These are phyloP conservation scores for Heliamphora exappendiculata DNA, from an alignment of 148 eudicot species.

Conservation along the genomic window DNA sequence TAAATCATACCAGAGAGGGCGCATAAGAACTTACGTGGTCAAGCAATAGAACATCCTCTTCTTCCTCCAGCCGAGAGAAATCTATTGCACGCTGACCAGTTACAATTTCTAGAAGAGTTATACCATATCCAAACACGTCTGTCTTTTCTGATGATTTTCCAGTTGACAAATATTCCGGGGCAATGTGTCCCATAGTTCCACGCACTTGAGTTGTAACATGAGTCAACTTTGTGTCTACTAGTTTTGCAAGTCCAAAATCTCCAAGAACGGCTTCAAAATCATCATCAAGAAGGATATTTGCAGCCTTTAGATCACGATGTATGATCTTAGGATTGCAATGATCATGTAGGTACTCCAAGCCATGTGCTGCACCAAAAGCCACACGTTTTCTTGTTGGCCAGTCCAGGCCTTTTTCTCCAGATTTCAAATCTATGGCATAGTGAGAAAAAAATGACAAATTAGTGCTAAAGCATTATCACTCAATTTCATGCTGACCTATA, in stretches of 20 bases:
- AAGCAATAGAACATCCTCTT: conserved; percentile 80
- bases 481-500: neutral
- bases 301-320: conserved; percentile 94
- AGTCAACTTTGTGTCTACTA: conserved; percentile 67
- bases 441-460: neutral
- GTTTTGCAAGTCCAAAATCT: conserved; percentile 82
- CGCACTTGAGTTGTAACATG: conserved; percentile 90
- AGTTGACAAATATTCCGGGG: conserved; percentile 87
- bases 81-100: conserved; percentile 96
- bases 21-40: conserved; percentile 63
- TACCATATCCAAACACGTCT: conserved; percentile 92
- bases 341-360: conserved; percentile 86
- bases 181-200: conserved; percentile 98
- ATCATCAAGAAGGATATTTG: conserved; percentile 80
- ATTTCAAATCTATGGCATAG: conserved; percentile 49
- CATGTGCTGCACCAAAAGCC: conserved; percentile 88
- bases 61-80: conserved; percentile 88
- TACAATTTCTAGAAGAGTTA: conserved; percentile 81
- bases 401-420: conserved; percentile 82
- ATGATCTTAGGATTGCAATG: conserved; percentile 91
- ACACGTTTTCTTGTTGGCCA: conserved; percentile 71
- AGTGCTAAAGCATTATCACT: neutral
- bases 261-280: conserved; percentile 82
- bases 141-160: conserved; percentile 96
- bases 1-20: neutral